A percentile compares a stretch with the other conserved stretches of the same genome.
phyloP scores from a whole-genome alignment of 805 yeast genomes.

The Wickerhamiella vanderwaltii region DNA sequence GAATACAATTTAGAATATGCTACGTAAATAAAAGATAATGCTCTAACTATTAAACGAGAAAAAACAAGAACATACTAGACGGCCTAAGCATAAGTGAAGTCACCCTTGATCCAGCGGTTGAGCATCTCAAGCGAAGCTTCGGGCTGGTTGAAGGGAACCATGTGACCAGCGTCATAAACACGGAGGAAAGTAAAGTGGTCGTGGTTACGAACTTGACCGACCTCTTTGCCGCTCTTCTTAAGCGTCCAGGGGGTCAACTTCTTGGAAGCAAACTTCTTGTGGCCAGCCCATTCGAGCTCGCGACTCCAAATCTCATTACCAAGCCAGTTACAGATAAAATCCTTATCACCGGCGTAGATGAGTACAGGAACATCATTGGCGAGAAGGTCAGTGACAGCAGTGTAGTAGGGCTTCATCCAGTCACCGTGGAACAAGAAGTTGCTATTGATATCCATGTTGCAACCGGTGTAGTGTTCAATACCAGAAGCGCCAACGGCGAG shows the following conservation, averaged over 20 bases:
- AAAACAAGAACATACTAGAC: neutral
- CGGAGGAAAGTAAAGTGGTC: constrained; percentile 70
- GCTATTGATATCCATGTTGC: constrained; percentile 59
- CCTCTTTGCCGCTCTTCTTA: constrained; percentile 29
- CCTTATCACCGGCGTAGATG: constrained; percentile 92
- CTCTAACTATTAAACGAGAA: no score
- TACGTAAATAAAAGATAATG: neutral
- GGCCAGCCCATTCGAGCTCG: constrained; percentile 51
- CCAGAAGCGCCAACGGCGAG: constrained; percentile 68
- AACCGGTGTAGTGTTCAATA: constrained; percentile 37
- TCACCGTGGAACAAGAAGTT: constrained; percentile 82
- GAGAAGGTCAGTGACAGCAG: constrained; percentile 54
- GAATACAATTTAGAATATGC: neutral
- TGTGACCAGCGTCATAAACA: constrained; percentile 85
- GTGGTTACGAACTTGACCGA: constrained; percentile 64
- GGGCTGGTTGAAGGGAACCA: constrained; percentile 91
- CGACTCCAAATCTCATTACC: constrained; percentile 85
- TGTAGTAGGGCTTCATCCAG: constrained; percentile 83
- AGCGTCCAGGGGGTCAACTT: constrained; percentile 28
- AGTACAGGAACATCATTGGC: constrained; percentile 69
- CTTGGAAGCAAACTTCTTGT: constrained; percentile 40
- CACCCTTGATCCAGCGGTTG: constrained; percentile 56
- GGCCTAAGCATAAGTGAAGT: constrained; percentile 7
- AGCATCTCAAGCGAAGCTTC: constrained; percentile 66
- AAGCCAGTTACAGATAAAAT: constrained; percentile 92